A percentile compares a stretch with the other conserved stretches of the same genome.
These are phyloP conservation scores for Venturia pyrina DNA, from an alignment of 2,329 filamentous ascomycete genomes.

Conservation along the genomic window DNA sequence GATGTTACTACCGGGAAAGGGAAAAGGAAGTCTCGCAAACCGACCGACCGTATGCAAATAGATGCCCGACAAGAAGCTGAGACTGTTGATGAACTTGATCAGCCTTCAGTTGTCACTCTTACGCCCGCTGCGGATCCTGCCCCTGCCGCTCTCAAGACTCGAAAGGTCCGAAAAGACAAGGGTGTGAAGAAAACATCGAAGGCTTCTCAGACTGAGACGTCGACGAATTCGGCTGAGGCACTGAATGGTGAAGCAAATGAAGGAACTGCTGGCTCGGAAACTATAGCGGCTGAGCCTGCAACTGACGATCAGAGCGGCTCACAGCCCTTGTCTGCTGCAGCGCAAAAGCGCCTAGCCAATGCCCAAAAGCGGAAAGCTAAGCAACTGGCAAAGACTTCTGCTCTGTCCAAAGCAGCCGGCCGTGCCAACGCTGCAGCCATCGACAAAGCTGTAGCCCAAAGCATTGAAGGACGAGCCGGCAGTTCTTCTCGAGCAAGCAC, in stretches of 20 bases:
- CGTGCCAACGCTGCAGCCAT: background rate
- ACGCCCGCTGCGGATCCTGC: background rate
- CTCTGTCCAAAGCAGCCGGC: background rate
- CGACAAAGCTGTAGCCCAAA: conserved; percentile 6
- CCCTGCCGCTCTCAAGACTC: conserved; percentile 16
- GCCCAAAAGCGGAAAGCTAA: conserved; percentile 6
- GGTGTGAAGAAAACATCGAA: conserved; percentile 13
- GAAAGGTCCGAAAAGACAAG: conserved; percentile 22
- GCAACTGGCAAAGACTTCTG: conserved; percentile 1
- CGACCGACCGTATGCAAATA: conserved; percentile 78
- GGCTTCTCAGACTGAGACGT: background rate
- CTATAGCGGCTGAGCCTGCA: background rate
- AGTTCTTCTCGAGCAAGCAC: background rate
- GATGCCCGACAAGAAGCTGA: conserved; percentile 55
- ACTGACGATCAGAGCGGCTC: background rate
- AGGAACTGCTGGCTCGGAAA: background rate
- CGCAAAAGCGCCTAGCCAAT: conserved; percentile 6
- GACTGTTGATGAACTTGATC: background rate
- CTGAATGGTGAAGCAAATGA: conserved; percentile 7
- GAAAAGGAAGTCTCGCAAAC: conserved; percentile 90
- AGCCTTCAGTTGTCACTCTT: background rate
- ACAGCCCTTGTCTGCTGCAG: background rate
- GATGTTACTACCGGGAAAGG: background rate
- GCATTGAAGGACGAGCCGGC: conserved; percentile 11
- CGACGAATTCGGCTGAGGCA: background rate